Percentiles rank a stretch among this genome's conserved stretches.
phyloP scores from a whole-genome alignment of 495 filamentous ascomycete species.

The Penicillium pulvis region DNA sequence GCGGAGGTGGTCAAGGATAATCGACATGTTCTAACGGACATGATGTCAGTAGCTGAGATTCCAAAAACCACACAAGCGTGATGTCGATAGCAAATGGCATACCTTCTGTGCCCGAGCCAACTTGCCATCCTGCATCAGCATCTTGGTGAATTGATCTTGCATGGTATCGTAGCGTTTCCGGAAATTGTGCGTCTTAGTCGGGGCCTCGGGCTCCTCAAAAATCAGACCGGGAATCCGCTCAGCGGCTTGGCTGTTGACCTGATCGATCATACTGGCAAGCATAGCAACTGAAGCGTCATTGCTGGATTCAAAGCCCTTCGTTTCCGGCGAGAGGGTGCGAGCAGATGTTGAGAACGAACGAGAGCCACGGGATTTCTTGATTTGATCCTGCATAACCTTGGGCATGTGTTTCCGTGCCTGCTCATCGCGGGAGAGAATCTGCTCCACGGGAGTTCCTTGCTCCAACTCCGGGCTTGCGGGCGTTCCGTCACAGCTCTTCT shows the following conservation, averaged over 20 bases:
- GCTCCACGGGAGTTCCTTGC: conserved; percentile 61
- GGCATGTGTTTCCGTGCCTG: conserved; percentile 65
- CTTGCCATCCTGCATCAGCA: conserved; percentile 90
- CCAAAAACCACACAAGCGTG: no score
- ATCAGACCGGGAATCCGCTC: conserved; percentile 53
- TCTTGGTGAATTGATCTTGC: conserved; percentile 81
- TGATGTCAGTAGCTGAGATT: neutral
- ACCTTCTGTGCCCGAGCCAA: conserved; percentile 80
- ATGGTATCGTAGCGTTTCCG: conserved; percentile 80
- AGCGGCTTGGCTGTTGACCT: conserved; percentile 35
- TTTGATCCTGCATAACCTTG: conserved; percentile 64
- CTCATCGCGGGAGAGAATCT: conserved; percentile 69
- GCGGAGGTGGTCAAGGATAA: conserved; percentile 85
- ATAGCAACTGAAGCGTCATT: conserved; percentile 36
- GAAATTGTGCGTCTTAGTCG: conserved; percentile 62
- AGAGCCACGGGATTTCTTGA: conserved; percentile 47
- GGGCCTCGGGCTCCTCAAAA: conserved; percentile 69
- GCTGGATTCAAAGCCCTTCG: conserved; percentile 16
- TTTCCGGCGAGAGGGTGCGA: conserved; percentile 36
- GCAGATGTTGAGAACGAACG: conserved; percentile 63
- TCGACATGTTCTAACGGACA: conserved; percentile 69
- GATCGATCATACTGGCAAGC: conserved; percentile 42
- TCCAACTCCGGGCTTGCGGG: conserved; percentile 61
- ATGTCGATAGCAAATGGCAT: conserved; percentile 13
- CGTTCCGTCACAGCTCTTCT: conserved; percentile 45